Evolutionary conservation across 2,329 filamentous ascomycete genomes (phyloP), one percentile per base, ranked within the genome.

Genomic region (Chaetothyriales sp.): DNA sequence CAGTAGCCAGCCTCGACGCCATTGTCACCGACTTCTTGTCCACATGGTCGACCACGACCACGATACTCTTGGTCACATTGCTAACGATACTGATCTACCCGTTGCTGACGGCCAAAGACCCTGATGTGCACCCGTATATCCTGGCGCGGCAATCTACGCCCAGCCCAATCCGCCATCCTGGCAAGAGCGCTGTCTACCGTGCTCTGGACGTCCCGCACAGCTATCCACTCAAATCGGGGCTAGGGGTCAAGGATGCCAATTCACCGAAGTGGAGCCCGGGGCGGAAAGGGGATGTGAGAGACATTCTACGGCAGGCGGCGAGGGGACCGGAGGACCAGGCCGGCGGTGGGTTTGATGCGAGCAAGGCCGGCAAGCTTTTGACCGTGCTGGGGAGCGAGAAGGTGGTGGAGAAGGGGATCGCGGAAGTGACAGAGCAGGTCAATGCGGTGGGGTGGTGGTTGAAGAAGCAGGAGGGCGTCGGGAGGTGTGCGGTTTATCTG

Each of bases 121-220:
- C 92, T 5, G 92, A 98, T 71, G 85, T 85, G 4, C 92, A 97
- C 68, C 90, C 92, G 33, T 82, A 95, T 68, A 78, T 97, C 47
- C 82, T 98, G 25, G 86, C 86, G 51, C 81, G 90, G 50, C 92
- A 97, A 73, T 80, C 88, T 2, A 76, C 82, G 57, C 77, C 85
- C 48, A 85, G 87, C 7, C 80, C 83, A 10, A 85, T 97, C 50
- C 80, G 92, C 61, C 82, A 90, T 61, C 80, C 85, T 53, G 85
- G 86, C 59, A 86, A 97, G 69, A 94, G 88, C 43, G 83, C 92
- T 46, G 72, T 88, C 55, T 94, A 90, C 69, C 78, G 92, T 54
- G 86, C 85, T n/a, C 80, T 86, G 53, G 84, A 88, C 54, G 82
- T 84, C 5, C 89, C 90, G 18, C 85, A 94, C 69, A 87, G 89